Evolutionary conservation across 106 monocot genomes (phyloP).

Genomic region (Dendrobium chrysotoxum): DNA sequence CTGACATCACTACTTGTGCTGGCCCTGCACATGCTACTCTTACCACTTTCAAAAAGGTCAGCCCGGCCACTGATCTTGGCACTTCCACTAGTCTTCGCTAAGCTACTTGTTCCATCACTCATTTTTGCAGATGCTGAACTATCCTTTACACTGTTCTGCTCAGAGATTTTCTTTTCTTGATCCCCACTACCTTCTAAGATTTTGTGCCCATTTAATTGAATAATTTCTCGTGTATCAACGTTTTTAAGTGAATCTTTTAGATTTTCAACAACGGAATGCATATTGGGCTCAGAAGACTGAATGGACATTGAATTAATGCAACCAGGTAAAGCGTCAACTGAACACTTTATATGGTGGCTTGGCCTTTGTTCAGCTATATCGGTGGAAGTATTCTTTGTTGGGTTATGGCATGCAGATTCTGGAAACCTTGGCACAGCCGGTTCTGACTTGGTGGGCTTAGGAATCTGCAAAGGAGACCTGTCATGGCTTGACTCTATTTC

Average conservation of each 20-base stretch:
- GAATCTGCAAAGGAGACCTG: constrained; percentile 12
- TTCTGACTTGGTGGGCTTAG: constrained; percentile 14
- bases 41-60: constrained; percentile 27
- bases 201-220: not conserved
- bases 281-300: not conserved
- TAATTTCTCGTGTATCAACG: constrained; percentile 4
- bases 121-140: constrained; percentile 23
- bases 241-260: constrained; percentile 2
- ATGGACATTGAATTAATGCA: constrained; percentile 12
- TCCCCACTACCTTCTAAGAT: constrained; percentile 8
- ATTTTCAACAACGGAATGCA: constrained; percentile 4
- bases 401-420: constrained; percentile 1
- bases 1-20: constrained; percentile 41
- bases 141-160: constrained; percentile 19
- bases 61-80: constrained; percentile 19
- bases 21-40: constrained; percentile 35
- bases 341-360: constrained; percentile 10
- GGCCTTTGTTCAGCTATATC: constrained; percentile 5
- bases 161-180: constrained; percentile 24
- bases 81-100: constrained; percentile 26
- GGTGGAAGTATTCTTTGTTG: not conserved
- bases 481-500: not conserved
- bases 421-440: not conserved
- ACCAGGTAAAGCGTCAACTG: constrained; percentile 7
- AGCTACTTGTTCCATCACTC: constrained; percentile 25